Evolutionary conservation across 2,329 filamentous ascomycete genomes (phyloP), one percentile per base, ranked within the genome.

Genomic region (Cladophialophora bantiana): DNA sequence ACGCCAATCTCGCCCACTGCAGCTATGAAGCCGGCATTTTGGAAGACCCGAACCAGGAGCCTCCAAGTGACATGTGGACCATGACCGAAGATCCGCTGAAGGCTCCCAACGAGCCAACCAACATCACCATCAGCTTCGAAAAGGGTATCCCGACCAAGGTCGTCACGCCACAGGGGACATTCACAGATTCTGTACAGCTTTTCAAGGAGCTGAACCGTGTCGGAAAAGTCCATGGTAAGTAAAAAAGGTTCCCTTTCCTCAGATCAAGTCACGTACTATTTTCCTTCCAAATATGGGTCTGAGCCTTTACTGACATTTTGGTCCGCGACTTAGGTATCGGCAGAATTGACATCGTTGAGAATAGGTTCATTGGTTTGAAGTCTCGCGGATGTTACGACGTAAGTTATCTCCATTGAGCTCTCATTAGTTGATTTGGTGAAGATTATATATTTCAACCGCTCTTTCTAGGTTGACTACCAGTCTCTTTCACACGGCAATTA

Each of bases 21-120:
- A 68, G 59, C 67, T 94, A 93, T 78, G 91, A 94, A 81, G 88
- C 88, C 56, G 90, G 90, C 73, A 88, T 89, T 70, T 84, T 92
- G 66, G 90, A 92, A 79, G 87, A 88, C 71, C 84, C 84, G 52
- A 79, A 85, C 75, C 81, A 83, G 70, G 59, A 85, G 88, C 36
- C 86, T 66, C 90, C 91, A 63, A 83, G 86, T 73, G 90, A 94
- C 77, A 91, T 94, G 88, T 94, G 92, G 92, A 94, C 88, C 74
- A 83, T 89, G 74, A 85, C 84, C n/a, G 75, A 73, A 65, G 75
- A 77, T 50, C 76, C 76, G 12, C 65, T 65, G 18, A 70, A 68
- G 12, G 75, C 77, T 5, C 90, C 91, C 67, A 85, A 93, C 76
- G 82, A 85, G 75, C 89, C 90, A 42, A 85, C 88, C 76, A 87